Percentiles rank a stretch among this genome's conserved stretches.
phyloP scores from a whole-genome alignment of 73 alveolate species.

The Tetrahymena borealis region DNA sequence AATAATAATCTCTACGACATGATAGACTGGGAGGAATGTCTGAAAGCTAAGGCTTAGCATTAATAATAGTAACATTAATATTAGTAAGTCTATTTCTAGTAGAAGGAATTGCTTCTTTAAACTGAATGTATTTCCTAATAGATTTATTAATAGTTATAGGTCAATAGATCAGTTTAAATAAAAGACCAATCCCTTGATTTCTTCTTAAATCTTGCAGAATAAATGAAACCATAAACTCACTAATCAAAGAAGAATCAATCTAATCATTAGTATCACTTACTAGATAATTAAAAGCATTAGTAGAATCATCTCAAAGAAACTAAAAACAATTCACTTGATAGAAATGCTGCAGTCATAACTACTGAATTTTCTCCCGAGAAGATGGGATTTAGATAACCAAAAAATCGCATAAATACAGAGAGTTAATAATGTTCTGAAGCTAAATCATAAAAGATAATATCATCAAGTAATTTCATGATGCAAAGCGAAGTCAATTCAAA shows the following conservation, averaged over 20 bases:
- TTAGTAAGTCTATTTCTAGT: not conserved
- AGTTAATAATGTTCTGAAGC: not conserved
- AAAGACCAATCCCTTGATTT: not conserved
- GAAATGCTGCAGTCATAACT: not conserved
- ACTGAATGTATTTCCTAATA: not conserved
- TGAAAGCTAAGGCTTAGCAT: not conserved
- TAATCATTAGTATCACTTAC: not conserved
- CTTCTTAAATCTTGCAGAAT: not conserved
- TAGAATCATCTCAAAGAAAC: not conserved
- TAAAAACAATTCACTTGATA: not conserved
- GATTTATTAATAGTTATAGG: not conserved
- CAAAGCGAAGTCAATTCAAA: not conserved
- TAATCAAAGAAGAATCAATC: not conserved
- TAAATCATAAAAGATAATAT: not conserved
- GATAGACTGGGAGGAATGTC: not conserved
- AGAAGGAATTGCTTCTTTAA: not conserved
- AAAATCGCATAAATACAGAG: not conserved
- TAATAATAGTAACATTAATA: not conserved
- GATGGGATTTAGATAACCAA: not conserved
- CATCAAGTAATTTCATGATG: not conserved
- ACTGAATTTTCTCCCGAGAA: not conserved
- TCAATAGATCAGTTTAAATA: not conserved
- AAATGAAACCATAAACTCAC: not conserved
- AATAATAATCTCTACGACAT: not conserved
- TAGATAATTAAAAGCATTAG: not conserved